A percentile compares a stretch with the other conserved stretches of the same genome.
Conservation (phyloP, 352 stramenopile genomes). For the Pythium myriotylum region DNA sequence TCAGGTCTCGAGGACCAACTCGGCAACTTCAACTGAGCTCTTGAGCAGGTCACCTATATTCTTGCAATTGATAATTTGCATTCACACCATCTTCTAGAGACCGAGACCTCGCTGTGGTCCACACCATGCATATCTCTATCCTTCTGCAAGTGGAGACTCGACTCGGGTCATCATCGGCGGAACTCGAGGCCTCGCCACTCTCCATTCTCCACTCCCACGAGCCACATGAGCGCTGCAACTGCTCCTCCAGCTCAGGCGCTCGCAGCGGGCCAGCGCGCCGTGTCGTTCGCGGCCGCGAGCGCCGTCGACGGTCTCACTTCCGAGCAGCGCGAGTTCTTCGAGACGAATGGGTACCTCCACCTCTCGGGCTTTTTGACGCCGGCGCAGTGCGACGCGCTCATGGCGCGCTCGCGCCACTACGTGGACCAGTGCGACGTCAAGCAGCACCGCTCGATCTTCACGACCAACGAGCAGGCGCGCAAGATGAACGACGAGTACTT, state of each 20-base stretch:
- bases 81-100: constrained; percentile 1
- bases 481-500: constrained; percentile 93
- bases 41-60: neutral
- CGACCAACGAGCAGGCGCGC: constrained; percentile 78
- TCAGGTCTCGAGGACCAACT: no score
- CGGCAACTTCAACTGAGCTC: no score
- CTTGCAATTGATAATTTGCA: constrained; percentile 5
- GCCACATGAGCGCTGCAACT: no score
- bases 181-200: no score
- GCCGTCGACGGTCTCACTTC: constrained; percentile 41
- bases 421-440: constrained; percentile 64
- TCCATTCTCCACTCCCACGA: no score
- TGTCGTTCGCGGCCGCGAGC: constrained; percentile 12
- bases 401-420: constrained; percentile 50
- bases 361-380: constrained; percentile 43
- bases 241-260: no score
- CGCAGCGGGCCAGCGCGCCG: no score
- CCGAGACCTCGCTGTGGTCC: neutral
- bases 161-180: constrained; percentile 1
- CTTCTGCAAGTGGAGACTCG: no score
- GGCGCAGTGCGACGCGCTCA: constrained; percentile 56
- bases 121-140: constrained; percentile 6
- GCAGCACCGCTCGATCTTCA: constrained; percentile 80
- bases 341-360: constrained; percentile 70
- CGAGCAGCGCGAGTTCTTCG: constrained; percentile 63